Percentiles rank a stretch among this genome's conserved stretches.
Conservation (phyloP, 768 basidiomycete genomes). For the Coprinellus micaceus region DNA sequence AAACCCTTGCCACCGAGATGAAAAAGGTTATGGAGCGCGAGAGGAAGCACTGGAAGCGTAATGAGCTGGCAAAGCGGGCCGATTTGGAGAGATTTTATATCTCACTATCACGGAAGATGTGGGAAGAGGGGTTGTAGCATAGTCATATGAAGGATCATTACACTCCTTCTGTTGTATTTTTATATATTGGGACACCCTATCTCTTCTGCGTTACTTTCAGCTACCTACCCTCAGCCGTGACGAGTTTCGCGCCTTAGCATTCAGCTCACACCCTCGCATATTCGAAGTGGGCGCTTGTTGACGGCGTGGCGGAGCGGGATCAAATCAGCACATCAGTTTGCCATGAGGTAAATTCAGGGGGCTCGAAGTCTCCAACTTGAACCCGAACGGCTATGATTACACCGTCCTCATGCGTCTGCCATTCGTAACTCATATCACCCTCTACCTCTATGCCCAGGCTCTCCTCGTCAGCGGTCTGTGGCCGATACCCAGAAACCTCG, state of each 20-base stretch:
- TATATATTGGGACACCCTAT: background rate
- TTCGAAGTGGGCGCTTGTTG: too few relatives aligned
- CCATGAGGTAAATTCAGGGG: background rate
- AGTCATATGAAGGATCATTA: background rate
- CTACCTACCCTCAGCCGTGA: background rate
- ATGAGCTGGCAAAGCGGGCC: constrained; percentile 60
- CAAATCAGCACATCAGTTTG: background rate
- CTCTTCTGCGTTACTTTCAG: background rate
- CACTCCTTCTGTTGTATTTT: background rate
- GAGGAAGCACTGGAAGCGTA: constrained; percentile 28
- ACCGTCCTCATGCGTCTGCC: background rate
- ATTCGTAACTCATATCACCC: background rate
- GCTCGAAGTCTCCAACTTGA: too few relatives aligned
- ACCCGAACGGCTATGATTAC: too few relatives aligned
- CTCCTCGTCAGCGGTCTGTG: constrained; percentile 31
- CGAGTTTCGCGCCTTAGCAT: background rate
- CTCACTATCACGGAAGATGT: constrained; percentile 82
- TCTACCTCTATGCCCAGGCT: background rate
- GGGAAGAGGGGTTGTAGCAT: constrained; percentile 81
- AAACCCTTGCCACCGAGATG: constrained; percentile 14
- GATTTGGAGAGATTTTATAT: constrained; percentile 90
- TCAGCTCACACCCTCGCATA: too few relatives aligned
- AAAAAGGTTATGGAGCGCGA: constrained; percentile 24
- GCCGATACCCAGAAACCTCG: constrained; percentile 46
- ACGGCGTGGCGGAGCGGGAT: background rate